Percentiles rank a stretch among this genome's conserved stretches.
Conservation (phyloP, 257 asterid species). For the Nicotiana benthamiana region DNA sequence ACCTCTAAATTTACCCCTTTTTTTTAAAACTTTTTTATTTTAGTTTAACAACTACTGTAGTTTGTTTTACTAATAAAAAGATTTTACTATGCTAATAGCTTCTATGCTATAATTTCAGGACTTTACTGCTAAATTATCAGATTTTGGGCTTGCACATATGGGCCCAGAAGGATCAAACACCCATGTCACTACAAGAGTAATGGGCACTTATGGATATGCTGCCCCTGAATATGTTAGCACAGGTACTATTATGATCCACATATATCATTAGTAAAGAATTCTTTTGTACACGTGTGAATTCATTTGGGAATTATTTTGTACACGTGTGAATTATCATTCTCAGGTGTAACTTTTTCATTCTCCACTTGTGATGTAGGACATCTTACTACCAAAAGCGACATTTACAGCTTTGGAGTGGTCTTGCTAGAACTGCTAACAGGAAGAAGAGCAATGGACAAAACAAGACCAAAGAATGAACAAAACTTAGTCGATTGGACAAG, state of each 20-base stretch:
- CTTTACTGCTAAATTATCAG: slow-evolving; percentile 80
- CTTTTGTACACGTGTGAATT: background rate
- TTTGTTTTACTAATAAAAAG: too few species aligned
- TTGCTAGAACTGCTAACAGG: slow-evolving; percentile 72
- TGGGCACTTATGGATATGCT: slow-evolving; percentile 96
- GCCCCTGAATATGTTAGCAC: slow-evolving; percentile 95
- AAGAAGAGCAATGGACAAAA: slow-evolving; percentile 74
- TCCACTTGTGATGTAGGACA: slow-evolving; percentile 48
- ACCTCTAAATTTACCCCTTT: background rate
- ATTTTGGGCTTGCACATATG: slow-evolving; percentile 89
- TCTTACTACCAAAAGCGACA: slow-evolving; percentile 80
- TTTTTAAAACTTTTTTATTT: too few species aligned
- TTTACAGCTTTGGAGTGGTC: slow-evolving; percentile 89
- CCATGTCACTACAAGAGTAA: slow-evolving; percentile 84
- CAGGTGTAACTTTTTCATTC: background rate
- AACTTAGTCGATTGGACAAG: slow-evolving; percentile 67
- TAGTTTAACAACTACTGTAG: too few species aligned
- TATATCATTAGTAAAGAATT: background rate
- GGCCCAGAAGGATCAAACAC: slow-evolving; percentile 96
- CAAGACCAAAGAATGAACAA: slow-evolving; percentile 60
- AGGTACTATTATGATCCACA: slow-evolving; percentile 24
- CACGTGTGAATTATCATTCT: background rate
- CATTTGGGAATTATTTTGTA: too few species aligned
- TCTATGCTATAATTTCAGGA: slow-evolving; percentile 30
- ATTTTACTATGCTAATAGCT: too few species aligned